Conservation (phyloP, 1,284 basidiomycete genomes). For the Ceratobasidium sp. region DNA sequence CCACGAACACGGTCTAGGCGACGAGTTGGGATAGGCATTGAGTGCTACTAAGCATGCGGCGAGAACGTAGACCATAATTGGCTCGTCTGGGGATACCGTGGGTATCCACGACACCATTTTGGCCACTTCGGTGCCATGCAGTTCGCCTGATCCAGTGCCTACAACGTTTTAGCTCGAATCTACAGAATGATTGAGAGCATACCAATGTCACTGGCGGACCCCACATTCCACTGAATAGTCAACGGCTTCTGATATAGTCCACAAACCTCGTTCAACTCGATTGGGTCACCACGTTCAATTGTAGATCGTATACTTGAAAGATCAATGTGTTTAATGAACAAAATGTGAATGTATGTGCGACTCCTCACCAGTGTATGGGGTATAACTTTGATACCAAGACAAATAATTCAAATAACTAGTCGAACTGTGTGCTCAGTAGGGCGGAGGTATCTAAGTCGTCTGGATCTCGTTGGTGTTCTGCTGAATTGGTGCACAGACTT, state of each 20-base stretch:
- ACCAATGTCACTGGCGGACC: conserved; percentile 67
- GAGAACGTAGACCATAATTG: conserved; percentile 74
- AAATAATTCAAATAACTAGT: no score
- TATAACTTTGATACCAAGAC: no score
- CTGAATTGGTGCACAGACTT: no score
- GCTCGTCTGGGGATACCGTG: conserved; percentile 62
- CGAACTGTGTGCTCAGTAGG: no score
- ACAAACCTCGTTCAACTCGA: conserved; percentile 44
- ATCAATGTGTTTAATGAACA: no score
- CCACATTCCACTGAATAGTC: conserved; percentile 53
- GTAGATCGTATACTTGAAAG: no score
- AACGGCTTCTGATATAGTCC: conserved; percentile 45
- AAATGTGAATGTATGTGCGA: no score
- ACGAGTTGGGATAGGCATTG: conserved; percentile 55
- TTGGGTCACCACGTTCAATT: no score
- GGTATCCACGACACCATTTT: conserved; percentile 68
- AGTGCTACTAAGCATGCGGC: conserved; percentile 69
- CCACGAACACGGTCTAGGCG: conserved; percentile 44
- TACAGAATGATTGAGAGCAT: conserved; percentile 57
- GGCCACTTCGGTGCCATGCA: conserved; percentile 65
- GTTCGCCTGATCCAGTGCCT: conserved; percentile 58
- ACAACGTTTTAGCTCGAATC: background rate
- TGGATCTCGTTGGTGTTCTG: no score
- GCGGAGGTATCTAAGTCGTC: no score
- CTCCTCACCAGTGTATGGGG: no score